A percentile compares a stretch with the other conserved stretches of the same genome.
phyloP scores from a whole-genome alignment of 2,329 filamentous ascomycete genomes.

The Rhynchosporium agropyri region DNA sequence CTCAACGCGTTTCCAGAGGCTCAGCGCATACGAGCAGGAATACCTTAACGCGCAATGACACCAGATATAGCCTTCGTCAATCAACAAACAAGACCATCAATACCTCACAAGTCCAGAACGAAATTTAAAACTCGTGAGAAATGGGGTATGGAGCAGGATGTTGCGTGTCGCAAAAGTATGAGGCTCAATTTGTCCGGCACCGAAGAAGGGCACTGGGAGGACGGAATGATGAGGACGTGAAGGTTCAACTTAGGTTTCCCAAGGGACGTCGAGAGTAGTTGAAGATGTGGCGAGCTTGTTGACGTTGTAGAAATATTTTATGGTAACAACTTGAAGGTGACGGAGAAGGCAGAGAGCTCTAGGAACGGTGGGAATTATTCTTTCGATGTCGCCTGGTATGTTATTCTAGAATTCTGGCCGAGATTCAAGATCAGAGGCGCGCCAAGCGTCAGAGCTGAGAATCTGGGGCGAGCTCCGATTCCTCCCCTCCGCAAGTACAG shows the following conservation, averaged over 20 bases:
- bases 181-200: slow-evolving; percentile 25
- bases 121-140: no score
- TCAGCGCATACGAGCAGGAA: slow-evolving; percentile 30
- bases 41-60: slow-evolving; percentile 27
- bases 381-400: background rate
- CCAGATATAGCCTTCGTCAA: slow-evolving; percentile 26
- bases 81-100: slow-evolving; percentile 27
- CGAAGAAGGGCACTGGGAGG: slow-evolving; percentile 16
- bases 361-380: background rate
- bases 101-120: background rate
- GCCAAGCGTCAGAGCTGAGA: slow-evolving; percentile 15
- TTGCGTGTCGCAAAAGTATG: slow-evolving; percentile 19
- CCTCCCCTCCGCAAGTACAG: no score
- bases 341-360: background rate
- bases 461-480: slow-evolving; percentile 13
- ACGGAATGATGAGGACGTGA: slow-evolving; percentile 23
- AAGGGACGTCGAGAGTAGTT: slow-evolving; percentile 20
- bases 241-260: slow-evolving; percentile 36
- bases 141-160: slow-evolving; percentile 2
- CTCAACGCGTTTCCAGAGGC: slow-evolving; percentile 28
- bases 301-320: slow-evolving; percentile 1
- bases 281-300: background rate
- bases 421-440: slow-evolving; percentile 10
- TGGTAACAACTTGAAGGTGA: background rate
- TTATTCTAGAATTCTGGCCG: background rate